phyloP scores from a whole-genome alignment of 352 stramenopile species.

The Globisporangium solare region DNA sequence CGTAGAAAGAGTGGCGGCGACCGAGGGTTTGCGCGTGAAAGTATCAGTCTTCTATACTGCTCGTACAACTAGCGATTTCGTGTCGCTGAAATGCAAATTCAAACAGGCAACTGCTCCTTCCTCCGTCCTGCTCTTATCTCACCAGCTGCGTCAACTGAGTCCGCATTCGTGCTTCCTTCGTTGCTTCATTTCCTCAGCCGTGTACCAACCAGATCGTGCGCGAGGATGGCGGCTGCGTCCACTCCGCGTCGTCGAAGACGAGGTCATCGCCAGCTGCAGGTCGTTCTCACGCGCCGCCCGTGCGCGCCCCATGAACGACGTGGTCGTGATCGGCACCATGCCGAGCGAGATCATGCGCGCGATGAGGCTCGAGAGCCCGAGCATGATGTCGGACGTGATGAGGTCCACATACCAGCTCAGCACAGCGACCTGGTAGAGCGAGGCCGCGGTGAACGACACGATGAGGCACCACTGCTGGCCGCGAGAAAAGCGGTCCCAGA shows the following conservation, averaged over 20 bases:
- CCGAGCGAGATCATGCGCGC: constrained; percentile 63
- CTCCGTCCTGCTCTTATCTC: no score
- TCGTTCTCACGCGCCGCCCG: constrained; percentile 26
- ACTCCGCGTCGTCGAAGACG: constrained; percentile 16
- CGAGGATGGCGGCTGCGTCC: constrained; percentile 24
- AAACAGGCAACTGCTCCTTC: no score
- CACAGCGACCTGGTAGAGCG: constrained; percentile 43
- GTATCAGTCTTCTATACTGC: no score
- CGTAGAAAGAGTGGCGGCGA: no score
- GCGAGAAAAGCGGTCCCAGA: constrained; percentile 48
- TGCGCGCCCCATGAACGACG: constrained; percentile 44
- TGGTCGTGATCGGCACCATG: constrained; percentile 74
- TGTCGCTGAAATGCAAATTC: no score
- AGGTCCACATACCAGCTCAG: constrained; percentile 34
- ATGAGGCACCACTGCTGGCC: constrained; percentile 52
- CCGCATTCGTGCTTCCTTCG: no score
- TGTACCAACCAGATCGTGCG: constrained; percentile 25
- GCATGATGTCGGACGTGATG: constrained; percentile 40
- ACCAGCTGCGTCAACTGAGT: no score
- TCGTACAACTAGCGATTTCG: no score
- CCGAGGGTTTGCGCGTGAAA: no score
- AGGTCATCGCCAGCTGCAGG: constrained; percentile 12
- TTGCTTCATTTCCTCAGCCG: neutral
- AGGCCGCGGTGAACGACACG: constrained; percentile 32
- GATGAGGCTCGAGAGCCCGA: constrained; percentile 63